Base-by-base conservation (phyloP, 2,329 filamentous ascomycete species). In the Periconia digitata region DNA sequence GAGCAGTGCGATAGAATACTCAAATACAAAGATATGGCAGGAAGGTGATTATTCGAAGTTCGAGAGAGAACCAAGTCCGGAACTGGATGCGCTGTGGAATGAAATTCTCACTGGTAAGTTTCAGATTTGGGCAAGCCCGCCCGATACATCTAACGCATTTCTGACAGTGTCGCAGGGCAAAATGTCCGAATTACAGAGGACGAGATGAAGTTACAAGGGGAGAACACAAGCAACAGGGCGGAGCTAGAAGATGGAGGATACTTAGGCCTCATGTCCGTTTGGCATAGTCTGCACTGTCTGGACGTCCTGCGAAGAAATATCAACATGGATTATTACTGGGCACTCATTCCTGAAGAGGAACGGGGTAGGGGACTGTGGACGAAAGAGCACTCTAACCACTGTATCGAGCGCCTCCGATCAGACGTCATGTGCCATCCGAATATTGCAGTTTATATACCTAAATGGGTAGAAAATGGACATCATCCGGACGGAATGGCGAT, bases 251-350 rank as follows among this genome's bases (percentile, higher is more conserved):
- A 46, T 8, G 44, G 44, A 12, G 29, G 35, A n/a, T 46, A 41
- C 20, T 20, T 46, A 8, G 44, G 38, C 18, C 29, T 39, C 10
- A 46, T 46, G 44, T 40, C 37, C 7, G 44, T 46, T 8, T 46
- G 44, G 44, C 44, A 46, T 23, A 46, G 38, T 22, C 38, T 46
- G 8, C 44, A 46, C 18, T 46, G 44, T 17, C 38, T 46, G 2
- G 44, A 46, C 15, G 35, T 27, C 12, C 22, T 46, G 38, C 37
- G 44, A 18, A 40, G 40, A n/a, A 29, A 40, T 21, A 36, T 46
- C 16, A 38, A 46, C 29, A 32, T 32, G 20, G 37, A 46, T 22
- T 46, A 46, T 23, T 46, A 46, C 18, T 29, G 21, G 7, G 18
- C 38, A 7, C 34, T 22, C 10, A 32, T 46, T 3, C 24, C 44